Evolutionary conservation across 768 basidiomycete genomes (phyloP), one percentile per base, ranked within the genome.

Genomic region (Leccinum boreale): DNA sequence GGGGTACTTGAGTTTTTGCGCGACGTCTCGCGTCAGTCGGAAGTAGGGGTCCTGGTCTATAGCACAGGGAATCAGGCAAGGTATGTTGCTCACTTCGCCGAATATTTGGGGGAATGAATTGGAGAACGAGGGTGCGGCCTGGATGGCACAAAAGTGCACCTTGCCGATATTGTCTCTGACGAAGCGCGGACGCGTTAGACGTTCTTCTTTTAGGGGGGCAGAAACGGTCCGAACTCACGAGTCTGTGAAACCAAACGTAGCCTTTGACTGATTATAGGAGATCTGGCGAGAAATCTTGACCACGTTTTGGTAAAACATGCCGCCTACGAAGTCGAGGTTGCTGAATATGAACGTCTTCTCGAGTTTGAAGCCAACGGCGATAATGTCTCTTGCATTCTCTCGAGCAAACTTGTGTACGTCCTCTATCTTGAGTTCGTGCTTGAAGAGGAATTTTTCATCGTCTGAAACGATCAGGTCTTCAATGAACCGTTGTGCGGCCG

Each of bases 101-200:
- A 94, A 99, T 62, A 99, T 98, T 60, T 99, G 93, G 19, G 97
- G 95, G 79, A 98, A 99, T 12, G 95, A 97, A 73, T 94, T 96
- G 61, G 93, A 94, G 79, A 99, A 99, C 17, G 94, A 91, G 0
- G 97, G 95, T 1, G 95, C 85, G 8, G 97, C 94, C 74, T 99
- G 97, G 62, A 99, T 86, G 28, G 97, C 81, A 35, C 89, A 92
- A 71, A 99, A 99, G 76, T 98, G 95, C 58, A 92, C 85, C 77
- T 98, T 98, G 59, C 97, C 97, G 62, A 98, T 94, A 75, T 98
- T 98, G 74, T 98, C 97, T 23, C 94, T 98, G 68, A 56, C 44
- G 26, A 44, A n/a, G 56, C 52, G 45, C 52, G 45, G 42, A 23
- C 50, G 28, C 26, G 7, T 46, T n/a, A 55, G 31, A 5, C 5